phyloP scores from a whole-genome alignment of 768 basidiomycete species.

The Hypsizygus marmoreus region DNA sequence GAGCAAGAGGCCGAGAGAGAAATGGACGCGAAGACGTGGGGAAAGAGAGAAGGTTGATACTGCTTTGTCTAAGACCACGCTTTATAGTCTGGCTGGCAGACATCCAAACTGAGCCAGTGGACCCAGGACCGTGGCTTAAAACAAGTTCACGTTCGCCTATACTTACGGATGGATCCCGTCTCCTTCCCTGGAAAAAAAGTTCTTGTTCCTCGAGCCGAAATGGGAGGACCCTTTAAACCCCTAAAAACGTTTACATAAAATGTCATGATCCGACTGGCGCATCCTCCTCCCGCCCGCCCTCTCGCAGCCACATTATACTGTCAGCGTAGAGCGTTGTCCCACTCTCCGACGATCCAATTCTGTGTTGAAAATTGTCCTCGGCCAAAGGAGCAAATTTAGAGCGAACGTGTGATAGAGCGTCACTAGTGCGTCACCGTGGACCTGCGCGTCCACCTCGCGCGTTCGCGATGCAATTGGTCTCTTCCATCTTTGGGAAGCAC shows the following conservation, averaged over 20 bases:
- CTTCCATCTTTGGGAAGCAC: too few relatives aligned
- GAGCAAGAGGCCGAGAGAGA: background rate
- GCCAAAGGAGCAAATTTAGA: background rate
- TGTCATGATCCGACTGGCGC: background rate
- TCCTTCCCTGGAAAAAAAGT: conserved; percentile 3
- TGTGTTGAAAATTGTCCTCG: too few relatives aligned
- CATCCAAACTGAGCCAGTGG: conserved; percentile 6
- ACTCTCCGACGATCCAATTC: too few relatives aligned
- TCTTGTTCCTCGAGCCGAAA: background rate
- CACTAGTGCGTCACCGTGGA: too few relatives aligned
- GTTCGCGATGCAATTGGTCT: conserved; percentile 3
- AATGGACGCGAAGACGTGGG: background rate
- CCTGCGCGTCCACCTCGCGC: background rate
- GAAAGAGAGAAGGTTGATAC: background rate
- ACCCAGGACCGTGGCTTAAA: background rate
- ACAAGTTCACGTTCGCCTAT: background rate
- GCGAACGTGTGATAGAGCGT: conserved; percentile 2
- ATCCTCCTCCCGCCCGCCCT: too few relatives aligned
- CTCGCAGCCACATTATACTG: too few relatives aligned
- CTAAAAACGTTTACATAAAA: too few relatives aligned
- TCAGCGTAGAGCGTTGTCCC: too few relatives aligned
- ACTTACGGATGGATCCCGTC: too few relatives aligned
- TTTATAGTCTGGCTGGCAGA: conserved; percentile 14
- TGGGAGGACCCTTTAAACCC: too few relatives aligned
- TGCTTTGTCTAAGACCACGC: conserved; percentile 3